A percentile compares a stretch with the other conserved stretches of the same genome.
phyloP scores from a whole-genome alignment of 1,139 yeast species.

The Yamadazyma buinensis region DNA sequence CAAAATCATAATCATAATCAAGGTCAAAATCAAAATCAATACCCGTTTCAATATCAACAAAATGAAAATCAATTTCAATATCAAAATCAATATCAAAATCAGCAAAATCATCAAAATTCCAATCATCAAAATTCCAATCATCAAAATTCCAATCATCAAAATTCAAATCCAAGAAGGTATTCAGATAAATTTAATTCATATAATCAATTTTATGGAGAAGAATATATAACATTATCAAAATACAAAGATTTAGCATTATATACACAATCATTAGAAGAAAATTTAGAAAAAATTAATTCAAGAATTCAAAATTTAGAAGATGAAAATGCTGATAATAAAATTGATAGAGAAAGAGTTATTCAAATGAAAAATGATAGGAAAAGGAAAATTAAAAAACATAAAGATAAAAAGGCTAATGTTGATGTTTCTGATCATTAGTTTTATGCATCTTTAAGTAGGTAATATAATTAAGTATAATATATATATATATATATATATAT shows the following conservation, averaged over 20 bases:
- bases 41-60: neutral
- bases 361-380: conserved; percentile 11
- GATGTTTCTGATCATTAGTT: conserved; percentile 4
- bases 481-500: too few species aligned
- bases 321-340: conserved; percentile 15
- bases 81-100: too few species aligned
- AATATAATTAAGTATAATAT: too few species aligned
- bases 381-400: conserved; percentile 8
- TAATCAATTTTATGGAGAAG: conserved; percentile 8
- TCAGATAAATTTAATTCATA: neutral
- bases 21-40: neutral
- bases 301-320: conserved; percentile 15
- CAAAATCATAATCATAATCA: neutral
- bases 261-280: conserved; percentile 31
- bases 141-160: neutral
- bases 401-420: neutral
- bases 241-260: conserved; percentile 35
- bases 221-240: conserved; percentile 24
- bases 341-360: conserved; percentile 14
- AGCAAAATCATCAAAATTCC: neutral
- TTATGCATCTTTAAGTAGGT: too few species aligned
- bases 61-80: too few species aligned
- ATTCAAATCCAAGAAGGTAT: neutral
- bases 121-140: conserved; percentile 1
- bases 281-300: conserved; percentile 23